A percentile compares a stretch with the other conserved stretches of the same genome.
Conservation (phyloP, 1,139 yeast species). For the Debaryomyces sp. region DNA sequence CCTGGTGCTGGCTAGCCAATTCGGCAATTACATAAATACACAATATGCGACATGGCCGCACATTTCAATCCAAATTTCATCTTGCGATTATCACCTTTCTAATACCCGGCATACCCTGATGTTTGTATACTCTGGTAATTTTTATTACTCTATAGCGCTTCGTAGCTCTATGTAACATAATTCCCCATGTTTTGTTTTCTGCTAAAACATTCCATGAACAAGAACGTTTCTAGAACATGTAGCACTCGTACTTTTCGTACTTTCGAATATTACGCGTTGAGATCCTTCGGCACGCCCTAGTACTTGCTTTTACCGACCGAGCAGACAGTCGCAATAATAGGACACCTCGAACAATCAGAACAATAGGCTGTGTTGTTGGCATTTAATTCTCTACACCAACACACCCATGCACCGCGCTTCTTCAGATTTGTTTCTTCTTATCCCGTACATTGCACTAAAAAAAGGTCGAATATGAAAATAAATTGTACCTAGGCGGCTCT, state of each 20-base stretch:
- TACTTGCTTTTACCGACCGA: background rate
- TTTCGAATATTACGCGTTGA: background rate
- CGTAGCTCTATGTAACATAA: no score
- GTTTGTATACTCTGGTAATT: no score
- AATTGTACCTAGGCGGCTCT: background rate
- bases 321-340: background rate
- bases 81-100: background rate
- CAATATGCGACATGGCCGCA: background rate
- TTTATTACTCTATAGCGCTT: no score
- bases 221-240: background rate
- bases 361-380: background rate
- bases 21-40: background rate
- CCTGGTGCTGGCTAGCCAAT: background rate
- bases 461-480: background rate
- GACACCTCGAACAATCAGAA: background rate
- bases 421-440: background rate
- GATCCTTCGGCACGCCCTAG: background rate
- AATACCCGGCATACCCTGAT: background rate
- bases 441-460: background rate
- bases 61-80: background rate
- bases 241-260: background rate
- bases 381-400: background rate
- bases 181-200: background rate
- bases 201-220: background rate
- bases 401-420: constrained; percentile 1